Evolutionary conservation across 331 rosid genomes (phyloP).

Genomic region (Cydonia oblonga): DNA sequence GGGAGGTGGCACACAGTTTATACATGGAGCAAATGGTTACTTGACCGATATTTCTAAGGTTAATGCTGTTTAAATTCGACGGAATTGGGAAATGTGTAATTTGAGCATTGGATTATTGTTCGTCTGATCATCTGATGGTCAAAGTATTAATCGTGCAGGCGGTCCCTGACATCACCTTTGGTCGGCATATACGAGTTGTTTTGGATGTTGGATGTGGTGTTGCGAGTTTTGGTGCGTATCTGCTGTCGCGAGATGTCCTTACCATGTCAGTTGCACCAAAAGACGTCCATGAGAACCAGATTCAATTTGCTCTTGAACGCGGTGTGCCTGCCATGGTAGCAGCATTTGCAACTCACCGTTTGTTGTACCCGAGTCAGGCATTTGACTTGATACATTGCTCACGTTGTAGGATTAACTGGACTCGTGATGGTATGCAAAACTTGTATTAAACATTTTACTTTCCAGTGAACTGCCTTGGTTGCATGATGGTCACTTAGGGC

Average conservation of each 20-base stretch:
- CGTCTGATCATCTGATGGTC: slow-evolving; percentile 13
- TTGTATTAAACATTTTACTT: background rate
- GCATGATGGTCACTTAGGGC: background rate
- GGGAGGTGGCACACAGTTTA: slow-evolving; percentile 93
- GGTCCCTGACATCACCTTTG: slow-evolving; percentile 68
- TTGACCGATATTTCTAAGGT: slow-evolving; percentile 80
- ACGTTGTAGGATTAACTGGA: slow-evolving; percentile 91
- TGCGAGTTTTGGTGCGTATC: slow-evolving; percentile 93
- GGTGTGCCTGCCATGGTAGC: slow-evolving; percentile 95
- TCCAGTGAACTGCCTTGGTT: background rate
- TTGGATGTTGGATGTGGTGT: slow-evolving; percentile 94
- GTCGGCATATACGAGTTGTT: slow-evolving; percentile 61
- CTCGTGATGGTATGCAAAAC: slow-evolving; percentile 63
- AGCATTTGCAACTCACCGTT: slow-evolving; percentile 79
- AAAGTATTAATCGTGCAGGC: slow-evolving; percentile 33
- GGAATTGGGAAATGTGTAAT: background rate
- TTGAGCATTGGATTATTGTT: background rate
- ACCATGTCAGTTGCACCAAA: slow-evolving; percentile 93
- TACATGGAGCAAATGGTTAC: slow-evolving; percentile 82
- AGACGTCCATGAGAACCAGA: slow-evolving; percentile 95
- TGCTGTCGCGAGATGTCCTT: slow-evolving; percentile 57
- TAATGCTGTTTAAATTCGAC: background rate
- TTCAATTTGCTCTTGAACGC: slow-evolving; percentile 96
- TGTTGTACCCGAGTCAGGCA: slow-evolving; percentile 85
- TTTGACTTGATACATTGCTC: slow-evolving; percentile 95